Conservation (phyloP, 345 rosid genomes). For the Populus simonii region DNA sequence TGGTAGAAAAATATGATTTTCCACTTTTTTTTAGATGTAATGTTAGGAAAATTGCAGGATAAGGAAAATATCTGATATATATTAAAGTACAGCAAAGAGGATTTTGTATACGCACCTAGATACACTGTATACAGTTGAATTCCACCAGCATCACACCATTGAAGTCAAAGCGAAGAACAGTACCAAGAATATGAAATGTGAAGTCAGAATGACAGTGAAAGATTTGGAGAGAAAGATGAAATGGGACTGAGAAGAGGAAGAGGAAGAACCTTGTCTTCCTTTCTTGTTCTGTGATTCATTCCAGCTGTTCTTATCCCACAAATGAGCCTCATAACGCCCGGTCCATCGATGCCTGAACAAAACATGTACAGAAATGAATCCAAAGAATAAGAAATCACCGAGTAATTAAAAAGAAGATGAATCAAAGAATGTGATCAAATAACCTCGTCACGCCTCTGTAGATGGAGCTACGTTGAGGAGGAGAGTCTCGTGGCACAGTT, state of each 20-base stretch:
- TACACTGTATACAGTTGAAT: constrained; percentile 41
- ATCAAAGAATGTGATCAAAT: too few species aligned
- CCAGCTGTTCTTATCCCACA: constrained; percentile 70
- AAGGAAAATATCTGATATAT: not conserved
- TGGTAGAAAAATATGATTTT: not conserved
- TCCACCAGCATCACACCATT: constrained; percentile 14
- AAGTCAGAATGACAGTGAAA: not conserved
- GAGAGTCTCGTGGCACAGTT: constrained; percentile 49
- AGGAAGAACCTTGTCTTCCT: constrained; percentile 54
- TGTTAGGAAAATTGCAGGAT: not conserved
- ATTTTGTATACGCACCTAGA: constrained; percentile 37
- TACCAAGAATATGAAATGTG: not conserved
- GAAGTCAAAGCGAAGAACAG: not conserved
- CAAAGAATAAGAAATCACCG: not conserved
- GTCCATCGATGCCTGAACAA: constrained; percentile 57
- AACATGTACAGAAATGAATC: not conserved
- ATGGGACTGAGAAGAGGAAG: not conserved
- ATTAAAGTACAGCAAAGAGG: not conserved
- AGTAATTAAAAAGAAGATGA: not conserved
- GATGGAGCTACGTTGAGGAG: constrained; percentile 59
- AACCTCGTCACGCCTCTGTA: constrained; percentile 70
- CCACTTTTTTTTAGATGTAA: not conserved
- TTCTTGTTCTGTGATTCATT: constrained; percentile 59
- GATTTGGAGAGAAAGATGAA: not conserved
- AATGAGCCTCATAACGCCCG: constrained; percentile 58